A percentile compares a stretch with the other conserved stretches of the same genome.
These are phyloP conservation scores for Phlebiopsis gigantea DNA, from an alignment of 768 basidiomycete genomes.

Conservation along the genomic window DNA sequence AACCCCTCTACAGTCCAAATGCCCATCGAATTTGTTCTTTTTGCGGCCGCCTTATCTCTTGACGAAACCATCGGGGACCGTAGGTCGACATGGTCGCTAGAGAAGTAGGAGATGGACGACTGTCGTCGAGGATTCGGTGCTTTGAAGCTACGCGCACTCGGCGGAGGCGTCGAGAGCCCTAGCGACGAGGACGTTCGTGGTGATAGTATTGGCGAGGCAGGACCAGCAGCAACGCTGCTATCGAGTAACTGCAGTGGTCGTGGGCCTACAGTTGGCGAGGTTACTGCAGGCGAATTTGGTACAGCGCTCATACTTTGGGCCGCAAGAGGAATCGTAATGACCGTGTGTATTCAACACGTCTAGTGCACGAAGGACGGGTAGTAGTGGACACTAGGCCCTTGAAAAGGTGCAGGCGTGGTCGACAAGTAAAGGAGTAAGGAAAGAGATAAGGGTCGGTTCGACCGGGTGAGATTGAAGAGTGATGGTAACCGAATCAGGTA, in stretches of 20 bases:
- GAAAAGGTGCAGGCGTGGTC: background rate
- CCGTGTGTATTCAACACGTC: background rate
- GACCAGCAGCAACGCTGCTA: slow-evolving; percentile 26
- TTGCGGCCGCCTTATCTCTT: slow-evolving; percentile 8
- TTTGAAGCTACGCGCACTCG: slow-evolving; percentile 17
- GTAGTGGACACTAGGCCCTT: background rate
- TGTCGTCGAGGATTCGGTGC: slow-evolving; percentile 32
- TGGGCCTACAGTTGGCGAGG: slow-evolving; percentile 29
- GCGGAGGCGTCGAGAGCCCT: slow-evolving; percentile 20
- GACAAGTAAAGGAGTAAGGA: background rate
- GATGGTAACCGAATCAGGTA: slow-evolving; percentile 7
- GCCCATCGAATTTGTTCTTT: slow-evolving; percentile 21
- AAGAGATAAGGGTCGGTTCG: slow-evolving; percentile 1
- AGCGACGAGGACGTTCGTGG: slow-evolving; percentile 14
- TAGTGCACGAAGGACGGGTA: background rate
- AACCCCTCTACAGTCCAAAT: slow-evolving; percentile 7
- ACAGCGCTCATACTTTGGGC: slow-evolving; percentile 2
- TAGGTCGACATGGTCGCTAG: slow-evolving; percentile 26
- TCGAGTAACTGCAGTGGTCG: slow-evolving; percentile 45
- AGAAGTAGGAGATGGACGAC: slow-evolving; percentile 50
- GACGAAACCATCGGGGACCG: slow-evolving; percentile 16
- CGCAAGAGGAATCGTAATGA: slow-evolving; percentile 7
- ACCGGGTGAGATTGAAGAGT: background rate
- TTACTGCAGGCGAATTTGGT: slow-evolving; percentile 7
- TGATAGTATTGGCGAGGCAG: slow-evolving; percentile 23